These are phyloP conservation scores for Pseudogymnoascus sp. DNA, from an alignment of 2,329 filamentous ascomycete genomes.

Conservation along the genomic window DNA sequence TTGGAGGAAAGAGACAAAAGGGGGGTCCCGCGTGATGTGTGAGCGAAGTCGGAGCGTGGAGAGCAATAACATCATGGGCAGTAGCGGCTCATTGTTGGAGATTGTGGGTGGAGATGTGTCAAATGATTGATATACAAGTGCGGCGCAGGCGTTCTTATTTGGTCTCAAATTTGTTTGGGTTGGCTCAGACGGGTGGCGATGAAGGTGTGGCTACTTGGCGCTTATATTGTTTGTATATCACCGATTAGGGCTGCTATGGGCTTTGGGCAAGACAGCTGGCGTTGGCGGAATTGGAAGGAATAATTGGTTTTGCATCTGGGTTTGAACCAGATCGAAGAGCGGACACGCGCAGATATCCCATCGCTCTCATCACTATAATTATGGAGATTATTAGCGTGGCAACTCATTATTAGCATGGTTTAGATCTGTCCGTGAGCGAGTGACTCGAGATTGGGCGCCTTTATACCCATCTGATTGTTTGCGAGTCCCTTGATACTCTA, in stretches of 20 bases:
- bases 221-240: conserved; percentile 10
- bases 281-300: conserved; percentile 2
- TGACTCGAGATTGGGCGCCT: not conserved
- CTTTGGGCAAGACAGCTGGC: conserved; percentile 7
- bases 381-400: conserved; percentile 7
- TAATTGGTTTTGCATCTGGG: conserved; percentile 7
- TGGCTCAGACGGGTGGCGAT: conserved; percentile 5
- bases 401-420: not conserved
- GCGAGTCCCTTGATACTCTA: not conserved
- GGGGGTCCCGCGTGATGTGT: conserved; percentile 21
- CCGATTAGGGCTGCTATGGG: conserved; percentile 8
- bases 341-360: conserved; percentile 2
- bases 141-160: conserved; percentile 8
- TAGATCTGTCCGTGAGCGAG: not conserved
- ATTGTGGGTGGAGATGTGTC: not conserved
- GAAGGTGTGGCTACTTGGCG: conserved; percentile 5
- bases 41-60: not conserved
- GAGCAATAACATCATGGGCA: not conserved
- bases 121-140: conserved; percentile 4
- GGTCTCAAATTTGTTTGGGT: conserved; percentile 3
- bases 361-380: conserved; percentile 2
- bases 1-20: conserved; percentile 33
- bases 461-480: conserved; percentile 9
- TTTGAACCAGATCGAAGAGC: not conserved
- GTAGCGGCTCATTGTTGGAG: not conserved